Evolutionary conservation across 129 eudicot species (phyloP), one percentile per base, ranked within the genome.

Genomic region (Apium graveolens): DNA sequence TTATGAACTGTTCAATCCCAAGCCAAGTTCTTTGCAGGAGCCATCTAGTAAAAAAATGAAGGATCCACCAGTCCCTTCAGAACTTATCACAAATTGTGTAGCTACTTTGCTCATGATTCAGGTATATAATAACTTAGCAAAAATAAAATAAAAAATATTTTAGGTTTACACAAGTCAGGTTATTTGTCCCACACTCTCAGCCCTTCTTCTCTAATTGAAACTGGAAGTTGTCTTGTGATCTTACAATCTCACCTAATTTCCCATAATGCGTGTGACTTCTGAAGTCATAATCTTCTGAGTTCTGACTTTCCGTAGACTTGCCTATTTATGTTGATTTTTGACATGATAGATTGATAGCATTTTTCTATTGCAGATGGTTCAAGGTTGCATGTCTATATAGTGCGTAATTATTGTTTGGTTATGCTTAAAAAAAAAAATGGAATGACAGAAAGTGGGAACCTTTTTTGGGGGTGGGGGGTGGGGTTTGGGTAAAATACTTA

Each of bases 61-160:
- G 78, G 79, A 78, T 82, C 82, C 83, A 42, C 80, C 82, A 49
- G 75, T 87, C 24, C 97, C 97, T 39, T 89, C 89, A 53, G 93
- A 94, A 80, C 89, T 91, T 21, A 94, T 94, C 62, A 78, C 92
- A 45, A 86, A 87, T 65, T 91, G 98, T 71, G 97, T 94, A 39
- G 93, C 98, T 70, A 89, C 96, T 39, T 81, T 94, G 66, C 93
- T 88, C 80, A 84, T 89, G 90, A 90, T 91, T 82, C 97, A 91
- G 91, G 97, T 91, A 83, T 11, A 77, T 12, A 37, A 44, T 13
- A n/a, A n/a, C n/a, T 11, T 44, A 12, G 12, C 16, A 44, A 11
- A 44, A 12, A 44, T 44, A 44, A 44, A 44, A 44, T 44, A 44
- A 0, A 0, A 44, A 12, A 84, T 88, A 88, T 88, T 89, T 82